phyloP scores from a whole-genome alignment of 805 yeast genomes.

The Cephaloascus fragrans region DNA sequence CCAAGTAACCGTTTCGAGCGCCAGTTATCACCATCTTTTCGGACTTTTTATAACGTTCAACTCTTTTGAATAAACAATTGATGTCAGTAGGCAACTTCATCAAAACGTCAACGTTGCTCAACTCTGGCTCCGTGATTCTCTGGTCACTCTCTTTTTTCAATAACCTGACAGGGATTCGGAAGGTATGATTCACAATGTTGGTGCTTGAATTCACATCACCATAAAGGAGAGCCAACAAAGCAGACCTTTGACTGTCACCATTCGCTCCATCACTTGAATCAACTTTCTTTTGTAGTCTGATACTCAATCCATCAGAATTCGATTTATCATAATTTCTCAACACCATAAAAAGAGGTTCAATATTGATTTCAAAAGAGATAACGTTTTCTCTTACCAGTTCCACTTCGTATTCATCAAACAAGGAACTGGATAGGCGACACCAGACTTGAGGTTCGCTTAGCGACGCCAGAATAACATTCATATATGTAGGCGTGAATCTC shows the following conservation, averaged over 20 bases:
- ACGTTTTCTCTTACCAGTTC: slow-evolving; percentile 42
- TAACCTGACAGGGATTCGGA: slow-evolving; percentile 62
- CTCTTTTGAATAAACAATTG: slow-evolving; percentile 42
- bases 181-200: slow-evolving; percentile 49
- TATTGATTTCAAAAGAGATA: slow-evolving; percentile 51
- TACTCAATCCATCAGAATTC: slow-evolving; percentile 37
- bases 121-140: slow-evolving; percentile 52
- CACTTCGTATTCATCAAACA: slow-evolving; percentile 42
- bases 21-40: slow-evolving; percentile 43
- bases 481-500: slow-evolving; percentile 39
- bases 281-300: slow-evolving; percentile 40
- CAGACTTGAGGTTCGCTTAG: slow-evolving; percentile 58
- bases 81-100: slow-evolving; percentile 44
- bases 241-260: slow-evolving; percentile 25
- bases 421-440: slow-evolving; percentile 40
- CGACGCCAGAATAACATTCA: slow-evolving; percentile 42
- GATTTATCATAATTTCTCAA: slow-evolving; percentile 46
- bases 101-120: slow-evolving; percentile 44
- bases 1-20: slow-evolving; percentile 37
- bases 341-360: slow-evolving; percentile 51
- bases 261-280: slow-evolving; percentile 12
- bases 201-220: slow-evolving; percentile 32
- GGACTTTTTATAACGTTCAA: slow-evolving; percentile 53
- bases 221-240: slow-evolving; percentile 47
- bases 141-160: slow-evolving; percentile 45